Evolutionary conservation across 139 green algal species (phyloP).

Genomic region (Picochlorum sp.): DNA sequence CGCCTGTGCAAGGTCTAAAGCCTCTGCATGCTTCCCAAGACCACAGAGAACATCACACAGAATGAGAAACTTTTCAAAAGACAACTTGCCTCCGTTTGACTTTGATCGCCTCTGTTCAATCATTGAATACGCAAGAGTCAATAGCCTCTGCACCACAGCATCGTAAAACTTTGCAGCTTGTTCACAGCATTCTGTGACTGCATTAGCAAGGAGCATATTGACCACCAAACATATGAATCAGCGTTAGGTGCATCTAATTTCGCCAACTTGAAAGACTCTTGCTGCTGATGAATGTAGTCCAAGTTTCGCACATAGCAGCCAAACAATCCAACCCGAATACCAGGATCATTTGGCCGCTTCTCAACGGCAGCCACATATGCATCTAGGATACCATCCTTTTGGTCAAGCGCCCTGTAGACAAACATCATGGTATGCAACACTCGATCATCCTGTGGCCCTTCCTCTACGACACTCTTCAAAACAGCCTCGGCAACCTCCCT

Average conservation of each 20-base stretch:
- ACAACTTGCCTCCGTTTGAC: neutral
- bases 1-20: constrained; percentile 23
- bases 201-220: constrained; percentile 40
- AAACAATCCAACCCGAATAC: constrained; percentile 48
- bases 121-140: constrained; percentile 64
- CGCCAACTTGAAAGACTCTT: constrained; percentile 55
- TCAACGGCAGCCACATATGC: constrained; percentile 46
- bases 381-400: constrained; percentile 29
- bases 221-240: constrained; percentile 61
- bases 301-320: constrained; percentile 47
- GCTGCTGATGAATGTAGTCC: constrained; percentile 63
- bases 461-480: constrained; percentile 23
- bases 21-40: constrained; percentile 36
- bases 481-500: constrained; percentile 23
- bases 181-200: constrained; percentile 28
- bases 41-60: constrained; percentile 50
- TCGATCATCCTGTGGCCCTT: constrained; percentile 41
- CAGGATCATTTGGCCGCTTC: constrained; percentile 25
- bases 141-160: constrained; percentile 35
- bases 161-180: neutral
- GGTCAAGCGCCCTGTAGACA: constrained; percentile 34
- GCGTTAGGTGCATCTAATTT: constrained; percentile 27
- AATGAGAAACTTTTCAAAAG: constrained; percentile 47
- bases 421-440: constrained; percentile 47
- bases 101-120: constrained; percentile 19